phyloP scores from a whole-genome alignment of 352 stramenopile genomes.

The Phytophthora podocarpi region DNA sequence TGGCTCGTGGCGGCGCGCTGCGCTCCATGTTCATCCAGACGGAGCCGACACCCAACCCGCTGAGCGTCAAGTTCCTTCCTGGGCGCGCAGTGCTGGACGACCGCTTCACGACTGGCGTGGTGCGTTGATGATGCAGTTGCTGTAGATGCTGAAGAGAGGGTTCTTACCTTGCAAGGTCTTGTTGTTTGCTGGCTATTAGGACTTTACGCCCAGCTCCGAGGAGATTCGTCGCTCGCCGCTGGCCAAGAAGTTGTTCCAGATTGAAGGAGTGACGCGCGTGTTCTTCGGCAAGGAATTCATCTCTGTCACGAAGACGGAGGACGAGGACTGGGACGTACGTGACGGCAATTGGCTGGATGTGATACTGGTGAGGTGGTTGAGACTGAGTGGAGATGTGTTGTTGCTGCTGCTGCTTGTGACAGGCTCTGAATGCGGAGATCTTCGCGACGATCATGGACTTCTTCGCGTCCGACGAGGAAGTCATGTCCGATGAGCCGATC shows the following conservation, averaged over 20 bases:
- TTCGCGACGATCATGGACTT: constrained; percentile 99
- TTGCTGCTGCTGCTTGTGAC: constrained; percentile 5
- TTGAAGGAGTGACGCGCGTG: constrained; percentile 95
- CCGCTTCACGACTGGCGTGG: constrained; percentile 84
- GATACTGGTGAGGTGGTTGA: background rate
- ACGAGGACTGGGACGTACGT: constrained; percentile 93
- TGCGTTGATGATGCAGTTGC: constrained; percentile 7
- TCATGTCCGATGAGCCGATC: constrained; percentile 90
- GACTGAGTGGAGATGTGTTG: background rate
- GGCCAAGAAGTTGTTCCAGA: constrained; percentile 96
- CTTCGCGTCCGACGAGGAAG: constrained; percentile 89
- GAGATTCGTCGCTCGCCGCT: constrained; percentile 93
- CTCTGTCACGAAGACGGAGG: constrained; percentile 96
- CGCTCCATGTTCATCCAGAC: constrained; percentile 99
- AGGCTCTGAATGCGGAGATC: constrained; percentile 90
- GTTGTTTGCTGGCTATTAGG: constrained; percentile 37
- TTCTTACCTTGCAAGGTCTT: too few relatives aligned
- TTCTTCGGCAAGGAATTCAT: constrained; percentile 99
- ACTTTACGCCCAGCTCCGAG: constrained; percentile 85
- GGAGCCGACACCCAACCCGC: constrained; percentile 97
- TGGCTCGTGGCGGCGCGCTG: constrained; percentile 44
- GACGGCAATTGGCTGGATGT: background rate
- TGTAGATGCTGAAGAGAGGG: background rate
- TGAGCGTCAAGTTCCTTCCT: constrained; percentile 98
- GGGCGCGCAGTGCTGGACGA: constrained; percentile 90